Base-by-base conservation (phyloP, 768 basidiomycete species). In the Chiua virens region DNA sequence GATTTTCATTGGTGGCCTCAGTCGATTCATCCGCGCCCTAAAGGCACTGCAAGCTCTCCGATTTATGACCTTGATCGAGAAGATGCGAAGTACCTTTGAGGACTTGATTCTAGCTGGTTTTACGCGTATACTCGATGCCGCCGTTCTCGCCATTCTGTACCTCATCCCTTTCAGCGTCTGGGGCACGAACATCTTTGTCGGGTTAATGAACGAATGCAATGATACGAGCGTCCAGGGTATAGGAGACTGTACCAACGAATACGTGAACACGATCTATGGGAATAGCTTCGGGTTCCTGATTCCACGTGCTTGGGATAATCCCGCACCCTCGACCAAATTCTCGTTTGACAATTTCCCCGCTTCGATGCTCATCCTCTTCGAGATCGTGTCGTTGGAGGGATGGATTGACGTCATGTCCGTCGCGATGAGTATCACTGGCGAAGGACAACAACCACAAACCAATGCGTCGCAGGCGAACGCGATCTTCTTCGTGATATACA, bases 331-430 rank as follows among this genome's bases (percentile, higher is more conserved):
- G 18, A 92, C 89, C 2, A 79, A 79, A 1, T 98, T 93, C 73
- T 88, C 86, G 3, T 98, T 98, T 63, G 96, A 98, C 70, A 82
- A 75, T 14, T 98, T 98, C 71, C 77, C 81, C 8, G 72, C 85
- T 4, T 87, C 92, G 0, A 74, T 98, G 36, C 79, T 98, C 47
- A 97, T 98, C 62, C 78, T 98, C 1, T 98, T 97, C 61, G 96
- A 98, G 71, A 93, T 96, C 57, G 92, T 98, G 21, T 96, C 94
- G 0, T 73, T 97, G 43, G 94, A 96, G 71, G 96, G 96, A 3
- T 98, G 95, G 96, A 80, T 90, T n/a, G 92, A 95, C 63, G 96
- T 94, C 44, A 88, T 97, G 87, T 72, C 70, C 34, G 78, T 86
- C 22, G 87, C 86, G 2, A 89, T 89, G 67, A 82, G 85, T 54